phyloP scores from a whole-genome alignment of 306 rosid genomes.

The Trichosanthes cucumerina region DNA sequence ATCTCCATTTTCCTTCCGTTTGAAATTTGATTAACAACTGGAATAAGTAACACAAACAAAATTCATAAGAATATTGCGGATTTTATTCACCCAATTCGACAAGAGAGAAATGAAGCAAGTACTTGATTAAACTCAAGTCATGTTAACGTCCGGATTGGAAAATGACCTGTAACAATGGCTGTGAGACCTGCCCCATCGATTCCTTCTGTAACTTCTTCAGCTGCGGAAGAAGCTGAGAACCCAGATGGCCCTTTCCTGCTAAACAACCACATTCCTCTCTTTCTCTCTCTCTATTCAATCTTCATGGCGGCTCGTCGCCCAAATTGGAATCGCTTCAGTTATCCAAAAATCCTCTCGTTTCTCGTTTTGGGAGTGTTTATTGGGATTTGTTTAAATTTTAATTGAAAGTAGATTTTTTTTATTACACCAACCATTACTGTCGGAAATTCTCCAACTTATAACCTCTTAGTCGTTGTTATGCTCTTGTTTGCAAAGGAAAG shows the following conservation, averaged over 20 bases:
- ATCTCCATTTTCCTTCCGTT: background rate
- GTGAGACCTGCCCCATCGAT: slow-evolving; percentile 48
- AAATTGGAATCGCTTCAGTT: background rate
- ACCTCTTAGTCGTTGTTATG: no score
- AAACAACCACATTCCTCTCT: slow-evolving; percentile 41
- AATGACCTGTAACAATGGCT: slow-evolving; percentile 57
- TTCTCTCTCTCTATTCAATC: background rate
- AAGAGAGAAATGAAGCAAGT: background rate
- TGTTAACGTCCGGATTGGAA: background rate
- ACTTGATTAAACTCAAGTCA: background rate
- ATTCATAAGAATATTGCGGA: background rate
- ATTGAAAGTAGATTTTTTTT: no score
- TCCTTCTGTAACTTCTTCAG: slow-evolving; percentile 57
- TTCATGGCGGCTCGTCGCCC: background rate
- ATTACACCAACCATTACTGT: no score
- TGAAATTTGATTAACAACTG: background rate
- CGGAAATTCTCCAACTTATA: no score
- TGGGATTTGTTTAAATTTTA: background rate
- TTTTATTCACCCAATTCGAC: background rate
- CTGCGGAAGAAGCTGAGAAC: slow-evolving; percentile 66
- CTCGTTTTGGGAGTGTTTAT: background rate
- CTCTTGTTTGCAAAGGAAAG: no score
- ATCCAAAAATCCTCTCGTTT: background rate
- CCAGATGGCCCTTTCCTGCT: slow-evolving; percentile 50
- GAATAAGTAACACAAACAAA: background rate